Evolutionary conservation across 768 basidiomycete species (phyloP).

Genomic region (Paxillus involutus): DNA sequence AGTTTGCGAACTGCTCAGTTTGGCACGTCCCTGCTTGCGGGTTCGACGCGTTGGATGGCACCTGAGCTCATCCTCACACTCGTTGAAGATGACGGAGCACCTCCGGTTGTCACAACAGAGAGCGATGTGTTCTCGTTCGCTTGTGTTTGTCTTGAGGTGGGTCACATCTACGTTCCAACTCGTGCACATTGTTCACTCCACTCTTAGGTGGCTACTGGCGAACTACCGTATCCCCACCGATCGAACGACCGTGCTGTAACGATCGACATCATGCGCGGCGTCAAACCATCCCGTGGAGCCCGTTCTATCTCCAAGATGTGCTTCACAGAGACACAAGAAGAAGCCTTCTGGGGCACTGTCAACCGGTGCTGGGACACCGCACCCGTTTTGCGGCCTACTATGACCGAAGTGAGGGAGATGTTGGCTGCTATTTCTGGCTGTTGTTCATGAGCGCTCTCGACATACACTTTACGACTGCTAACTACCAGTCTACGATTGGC

Average conservation of each 20-base stretch:
- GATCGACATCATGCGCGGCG: constrained; percentile 52
- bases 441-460: constrained; percentile 1
- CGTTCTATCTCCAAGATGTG: constrained; percentile 17
- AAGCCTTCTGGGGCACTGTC: constrained; percentile 44
- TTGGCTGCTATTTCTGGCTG: constrained; percentile 10
- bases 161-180: no score
- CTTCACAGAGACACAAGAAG: constrained; percentile 20
- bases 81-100: constrained; percentile 42
- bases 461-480: no score
- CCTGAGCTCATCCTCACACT: constrained; percentile 55
- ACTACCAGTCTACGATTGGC: no score
- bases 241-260: constrained; percentile 57
- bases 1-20: constrained; percentile 22
- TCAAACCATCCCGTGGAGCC: constrained; percentile 42
- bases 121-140: constrained; percentile 65
- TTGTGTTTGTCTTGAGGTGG: constrained; percentile 62
- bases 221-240: constrained; percentile 52
- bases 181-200: no score
- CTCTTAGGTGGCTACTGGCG: constrained; percentile 48
- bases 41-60: constrained; percentile 43
- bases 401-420: constrained; percentile 35
- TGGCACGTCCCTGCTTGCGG: constrained; percentile 32
- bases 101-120: constrained; percentile 46
- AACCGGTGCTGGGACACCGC: constrained; percentile 47
- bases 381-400: constrained; percentile 39